These are phyloP conservation scores for Tuber indicum DNA, from an alignment of 495 filamentous ascomycete species.

Conservation along the genomic window DNA sequence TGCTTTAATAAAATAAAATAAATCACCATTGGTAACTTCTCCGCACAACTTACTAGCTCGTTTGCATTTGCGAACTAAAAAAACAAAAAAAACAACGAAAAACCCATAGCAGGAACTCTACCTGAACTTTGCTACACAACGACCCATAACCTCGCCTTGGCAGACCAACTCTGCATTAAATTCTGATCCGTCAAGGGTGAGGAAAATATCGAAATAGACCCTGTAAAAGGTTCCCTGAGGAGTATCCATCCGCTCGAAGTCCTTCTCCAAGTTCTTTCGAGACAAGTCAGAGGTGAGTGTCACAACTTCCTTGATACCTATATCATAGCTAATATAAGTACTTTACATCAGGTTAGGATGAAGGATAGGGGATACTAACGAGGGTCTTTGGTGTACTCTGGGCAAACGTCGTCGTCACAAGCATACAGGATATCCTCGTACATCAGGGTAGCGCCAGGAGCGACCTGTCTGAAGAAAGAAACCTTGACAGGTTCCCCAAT, in stretches of 20 bases:
- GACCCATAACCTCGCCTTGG: slow-evolving; percentile 97
- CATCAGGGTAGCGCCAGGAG: slow-evolving; percentile 95
- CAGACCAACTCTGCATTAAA: slow-evolving; percentile 98
- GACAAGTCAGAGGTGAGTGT: slow-evolving; percentile 95
- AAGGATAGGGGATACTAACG: slow-evolving; percentile 58
- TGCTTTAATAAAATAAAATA: neutral
- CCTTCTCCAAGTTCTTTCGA: slow-evolving; percentile 96
- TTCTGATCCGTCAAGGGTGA: slow-evolving; percentile 92
- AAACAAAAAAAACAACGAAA: neutral
- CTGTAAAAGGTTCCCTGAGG: slow-evolving; percentile 98
- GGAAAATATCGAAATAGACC: slow-evolving; percentile 66
- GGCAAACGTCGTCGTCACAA: slow-evolving; percentile 95
- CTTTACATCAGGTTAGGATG: neutral
- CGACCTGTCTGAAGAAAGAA: slow-evolving; percentile 96
- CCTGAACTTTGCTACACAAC: slow-evolving; percentile 44
- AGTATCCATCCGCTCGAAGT: slow-evolving; percentile 99
- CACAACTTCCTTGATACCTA: slow-evolving; percentile 98
- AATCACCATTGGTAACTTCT: neutral
- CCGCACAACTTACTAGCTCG: neutral
- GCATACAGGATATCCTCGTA: slow-evolving; percentile 98
- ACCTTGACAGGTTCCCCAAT: slow-evolving; percentile 99
- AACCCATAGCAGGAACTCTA: slow-evolving; percentile 8
- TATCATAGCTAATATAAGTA: slow-evolving; percentile 15
- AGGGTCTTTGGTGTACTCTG: slow-evolving; percentile 98
- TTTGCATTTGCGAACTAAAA: neutral